Conservation (phyloP, 805 yeast species). For the Candida endomychidarum region DNA sequence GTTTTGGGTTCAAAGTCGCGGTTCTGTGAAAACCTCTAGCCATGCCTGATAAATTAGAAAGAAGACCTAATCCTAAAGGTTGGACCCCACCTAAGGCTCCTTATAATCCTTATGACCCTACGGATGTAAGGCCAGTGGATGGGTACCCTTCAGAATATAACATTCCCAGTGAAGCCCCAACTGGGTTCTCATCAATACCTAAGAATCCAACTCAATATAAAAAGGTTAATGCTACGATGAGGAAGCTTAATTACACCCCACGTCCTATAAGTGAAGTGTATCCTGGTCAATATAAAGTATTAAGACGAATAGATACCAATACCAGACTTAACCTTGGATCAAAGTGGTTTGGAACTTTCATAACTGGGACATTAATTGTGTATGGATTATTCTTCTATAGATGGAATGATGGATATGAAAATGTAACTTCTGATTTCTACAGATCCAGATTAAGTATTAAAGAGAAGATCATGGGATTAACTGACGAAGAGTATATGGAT, state of each 20-base stretch:
- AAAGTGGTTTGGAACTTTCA: constrained; percentile 50
- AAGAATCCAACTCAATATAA: constrained; percentile 65
- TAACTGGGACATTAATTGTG: constrained; percentile 49
- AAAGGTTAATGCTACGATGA: constrained; percentile 72
- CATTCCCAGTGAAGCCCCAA: constrained; percentile 60
- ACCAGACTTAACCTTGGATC: constrained; percentile 60
- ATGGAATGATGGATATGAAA: constrained; percentile 84
- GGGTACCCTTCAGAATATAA: constrained; percentile 85
- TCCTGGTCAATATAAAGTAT: constrained; percentile 76
- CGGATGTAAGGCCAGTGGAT: constrained; percentile 72
- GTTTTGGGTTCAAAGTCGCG: too few species aligned
- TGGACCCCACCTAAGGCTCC: constrained; percentile 84
- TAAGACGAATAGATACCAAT: constrained; percentile 56
- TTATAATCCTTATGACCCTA: constrained; percentile 81
- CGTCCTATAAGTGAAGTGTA: constrained; percentile 71
- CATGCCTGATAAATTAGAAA: constrained; percentile 25
- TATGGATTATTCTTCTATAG: constrained; percentile 72
- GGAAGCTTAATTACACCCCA: constrained; percentile 70
- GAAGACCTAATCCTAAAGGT: constrained; percentile 74
- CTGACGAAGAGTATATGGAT: constrained; percentile 63
- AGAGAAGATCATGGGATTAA: constrained; percentile 54
- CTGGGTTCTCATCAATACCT: constrained; percentile 58
- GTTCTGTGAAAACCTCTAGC: too few species aligned
- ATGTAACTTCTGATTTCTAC: constrained; percentile 68
- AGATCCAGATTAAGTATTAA: constrained; percentile 58